Evolutionary conservation across 2,329 filamentous ascomycete genomes (phyloP), one percentile per base, ranked within the genome.

Genomic region (Penicillium sp.): DNA sequence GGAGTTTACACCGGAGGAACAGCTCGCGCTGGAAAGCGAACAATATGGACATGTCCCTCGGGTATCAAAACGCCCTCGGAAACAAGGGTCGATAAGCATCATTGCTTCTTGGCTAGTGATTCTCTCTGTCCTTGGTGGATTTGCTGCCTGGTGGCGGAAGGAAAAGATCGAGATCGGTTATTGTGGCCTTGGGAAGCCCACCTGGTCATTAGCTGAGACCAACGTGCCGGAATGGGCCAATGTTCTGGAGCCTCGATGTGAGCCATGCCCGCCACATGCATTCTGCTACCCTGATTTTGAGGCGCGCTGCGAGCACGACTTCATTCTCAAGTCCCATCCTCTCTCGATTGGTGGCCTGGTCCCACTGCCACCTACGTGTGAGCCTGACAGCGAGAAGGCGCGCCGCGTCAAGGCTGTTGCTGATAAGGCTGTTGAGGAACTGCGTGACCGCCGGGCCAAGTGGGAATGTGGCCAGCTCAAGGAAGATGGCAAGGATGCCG

Each of bases 131-230:
- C 64, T 93, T 5, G 78, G 78, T 20, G 81, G 84, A 1, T 87
- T 94, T 49, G 84, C 77, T 19, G 79, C 79, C 7, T 93, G 90
- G 79, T 98, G 90, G 72, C 78, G 91, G 33, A 87, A 95, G 61
- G 93, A 98, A 67, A 97, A 97, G 74, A 73, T 95, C n/a, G 85
- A 87, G 11, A 87, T 97, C 14, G 93, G 94, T 21, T 98, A 94
- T 61, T 98, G 93, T 62, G 89, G 90, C 9, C 78, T 94, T 37
- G 93, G 86, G 16, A 79, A 83, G 37, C 73, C 80, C 33, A 78
- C 75, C 5, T 76, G 72, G 50, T 75, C 74, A 14, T 59, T 83
- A 37, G 72, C 76, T 8, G 77, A 81, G 19, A 73, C 84, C 9
- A 75, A 79, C 16, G 73, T 95, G 13, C 90, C 91, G 3, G 81